Evolutionary conservation across 1,284 basidiomycete species (phyloP).

Genomic region (Cronartium ribicola): DNA sequence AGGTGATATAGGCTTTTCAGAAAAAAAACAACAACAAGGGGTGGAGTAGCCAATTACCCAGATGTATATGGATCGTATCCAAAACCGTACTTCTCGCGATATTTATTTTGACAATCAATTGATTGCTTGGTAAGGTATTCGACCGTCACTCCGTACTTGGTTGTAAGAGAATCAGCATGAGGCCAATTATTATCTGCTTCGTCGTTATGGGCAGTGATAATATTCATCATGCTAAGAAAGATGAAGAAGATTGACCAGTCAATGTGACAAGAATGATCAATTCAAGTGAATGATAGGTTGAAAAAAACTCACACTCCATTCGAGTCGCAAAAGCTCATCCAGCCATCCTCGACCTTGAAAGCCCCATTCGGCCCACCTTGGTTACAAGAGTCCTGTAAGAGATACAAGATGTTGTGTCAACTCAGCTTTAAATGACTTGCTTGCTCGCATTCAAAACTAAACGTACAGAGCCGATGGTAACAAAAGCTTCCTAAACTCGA

Average conservation of each 20-base stretch:
- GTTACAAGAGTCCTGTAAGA: slow-evolving; percentile 18
- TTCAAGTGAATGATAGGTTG: not conserved
- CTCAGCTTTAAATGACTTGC: not conserved
- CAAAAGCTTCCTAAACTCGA: slow-evolving; percentile 21
- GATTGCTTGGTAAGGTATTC: slow-evolving; percentile 36
- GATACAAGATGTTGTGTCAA: not conserved
- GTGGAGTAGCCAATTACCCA: not conserved
- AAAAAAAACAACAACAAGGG: too few species aligned
- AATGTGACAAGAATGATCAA: not conserved
- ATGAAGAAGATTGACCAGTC: not conserved
- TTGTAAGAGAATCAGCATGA: slow-evolving; percentile 4
- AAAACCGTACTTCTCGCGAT: slow-evolving; percentile 20
- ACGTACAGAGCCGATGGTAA: slow-evolving; percentile 20
- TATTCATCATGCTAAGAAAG: slow-evolving; percentile 14
- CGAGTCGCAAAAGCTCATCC: slow-evolving; percentile 28
- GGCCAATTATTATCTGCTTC: slow-evolving; percentile 24
- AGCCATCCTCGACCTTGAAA: slow-evolving; percentile 36
- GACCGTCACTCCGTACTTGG: slow-evolving; percentile 25
- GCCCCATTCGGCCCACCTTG: slow-evolving; percentile 34
- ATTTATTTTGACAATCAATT: slow-evolving; percentile 21
- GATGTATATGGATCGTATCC: slow-evolving; percentile 26
- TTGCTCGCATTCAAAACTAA: not conserved
- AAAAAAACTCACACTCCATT: not conserved
- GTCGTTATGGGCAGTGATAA: slow-evolving; percentile 12
- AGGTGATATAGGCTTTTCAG: not conserved